A percentile compares a stretch with the other conserved stretches of the same genome.
These are phyloP conservation scores for Leccinum sublutescens DNA, from an alignment of 768 basidiomycete genomes.

Conservation along the genomic window DNA sequence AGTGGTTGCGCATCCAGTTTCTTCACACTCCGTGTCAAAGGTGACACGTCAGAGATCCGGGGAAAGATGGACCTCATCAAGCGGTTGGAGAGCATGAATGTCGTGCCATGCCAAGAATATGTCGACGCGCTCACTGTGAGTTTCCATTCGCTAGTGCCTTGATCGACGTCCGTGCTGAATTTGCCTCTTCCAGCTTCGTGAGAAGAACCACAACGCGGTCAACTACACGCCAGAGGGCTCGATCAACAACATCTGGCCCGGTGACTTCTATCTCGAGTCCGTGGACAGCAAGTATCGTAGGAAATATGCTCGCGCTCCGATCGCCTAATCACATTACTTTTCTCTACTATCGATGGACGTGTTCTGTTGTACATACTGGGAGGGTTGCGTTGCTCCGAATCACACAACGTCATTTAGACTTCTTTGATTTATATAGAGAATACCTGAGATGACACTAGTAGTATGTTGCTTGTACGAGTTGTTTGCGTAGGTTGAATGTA, in stretches of 20 bases:
- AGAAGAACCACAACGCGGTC: conserved; percentile 92
- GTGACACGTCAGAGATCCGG: conserved; percentile 79
- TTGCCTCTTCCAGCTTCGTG: conserved; percentile 66
- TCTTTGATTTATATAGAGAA: too few species aligned
- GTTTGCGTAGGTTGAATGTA: not conserved
- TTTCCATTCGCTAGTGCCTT: not conserved
- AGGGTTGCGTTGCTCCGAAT: too few species aligned
- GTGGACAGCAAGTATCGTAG: conserved; percentile 91
- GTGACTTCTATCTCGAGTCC: conserved; percentile 87
- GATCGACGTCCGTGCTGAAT: not conserved
- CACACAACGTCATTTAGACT: too few species aligned
- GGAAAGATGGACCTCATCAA: conserved; percentile 78
- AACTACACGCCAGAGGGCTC: conserved; percentile 84
- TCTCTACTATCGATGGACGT: not conserved
- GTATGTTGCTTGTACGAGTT: conserved; percentile 13
- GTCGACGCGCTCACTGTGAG: conserved; percentile 79
- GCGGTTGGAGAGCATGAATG: conserved; percentile 81
- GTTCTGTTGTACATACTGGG: too few species aligned
- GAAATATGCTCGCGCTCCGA: conserved; percentile 64
- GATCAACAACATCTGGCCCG: conserved; percentile 91
- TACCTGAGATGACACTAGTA: not conserved
- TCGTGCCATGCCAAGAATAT: conserved; percentile 90
- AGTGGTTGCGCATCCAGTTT: conserved; percentile 94
- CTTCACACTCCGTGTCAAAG: conserved; percentile 85
- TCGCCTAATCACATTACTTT: conserved; percentile 16